These are phyloP conservation scores for Botrytis pseudocinerea DNA, from an alignment of 2,329 filamentous ascomycete species.

Conservation along the genomic window DNA sequence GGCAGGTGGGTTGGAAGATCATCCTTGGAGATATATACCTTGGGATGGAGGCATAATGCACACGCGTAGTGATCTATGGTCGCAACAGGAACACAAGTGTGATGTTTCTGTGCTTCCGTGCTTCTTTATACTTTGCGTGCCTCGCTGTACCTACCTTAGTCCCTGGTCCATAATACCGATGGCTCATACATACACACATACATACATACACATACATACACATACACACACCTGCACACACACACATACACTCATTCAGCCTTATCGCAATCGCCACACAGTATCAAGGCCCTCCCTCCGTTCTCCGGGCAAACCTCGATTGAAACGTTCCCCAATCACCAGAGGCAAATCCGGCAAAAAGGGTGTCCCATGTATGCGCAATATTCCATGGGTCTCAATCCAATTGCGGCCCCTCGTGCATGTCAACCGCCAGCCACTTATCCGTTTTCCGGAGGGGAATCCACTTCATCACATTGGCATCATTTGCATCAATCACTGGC, in stretches of 20 bases:
- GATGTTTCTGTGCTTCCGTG: too few relatives aligned
- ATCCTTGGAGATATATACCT: background rate
- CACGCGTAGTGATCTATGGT: too few relatives aligned
- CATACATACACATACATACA: too few relatives aligned
- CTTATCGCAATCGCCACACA: conserved; percentile 11
- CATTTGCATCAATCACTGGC: conserved; percentile 3
- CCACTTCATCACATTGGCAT: conserved; percentile 2
- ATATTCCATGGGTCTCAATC: background rate
- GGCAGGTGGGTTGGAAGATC: background rate
- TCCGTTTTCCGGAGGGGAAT: background rate
- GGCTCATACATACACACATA: too few relatives aligned
- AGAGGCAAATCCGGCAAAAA: background rate
- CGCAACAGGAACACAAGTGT: too few relatives aligned
- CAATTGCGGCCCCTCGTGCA: background rate
- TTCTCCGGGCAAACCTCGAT: background rate
- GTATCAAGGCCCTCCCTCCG: background rate
- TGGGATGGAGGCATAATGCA: too few relatives aligned
- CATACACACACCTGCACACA: too few relatives aligned
- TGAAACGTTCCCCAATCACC: conserved; percentile 6
- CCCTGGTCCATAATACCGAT: too few relatives aligned
- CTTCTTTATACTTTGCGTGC: too few relatives aligned
- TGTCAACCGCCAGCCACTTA: background rate
- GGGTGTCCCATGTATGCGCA: background rate
- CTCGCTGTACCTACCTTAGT: too few relatives aligned
- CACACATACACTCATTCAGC: background rate